Base-by-base conservation (phyloP, 371 early-diverging fungal species). In the Zychaea mexicana region DNA sequence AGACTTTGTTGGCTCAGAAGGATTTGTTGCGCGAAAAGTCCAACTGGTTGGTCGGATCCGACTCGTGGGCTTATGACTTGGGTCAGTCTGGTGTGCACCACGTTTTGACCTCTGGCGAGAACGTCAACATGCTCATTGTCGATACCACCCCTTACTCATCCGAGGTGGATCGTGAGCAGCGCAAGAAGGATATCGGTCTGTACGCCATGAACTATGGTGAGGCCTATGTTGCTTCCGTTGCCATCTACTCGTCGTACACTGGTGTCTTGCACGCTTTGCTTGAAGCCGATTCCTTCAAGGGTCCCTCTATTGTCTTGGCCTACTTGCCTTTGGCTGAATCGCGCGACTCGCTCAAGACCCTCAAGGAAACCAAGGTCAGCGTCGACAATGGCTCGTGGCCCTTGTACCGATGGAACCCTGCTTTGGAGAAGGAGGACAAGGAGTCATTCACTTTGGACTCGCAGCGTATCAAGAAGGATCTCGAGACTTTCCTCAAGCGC, bases 301-400 rank as follows among this genome's bases (percentile, higher is more conserved):
- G 97, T 15, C 95, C 97, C 10, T 87, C 94, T 2, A 87, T 96
- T 58, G 91, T 97, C 3, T 76, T 97, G 28, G 95, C 93, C 9
- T 94, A 94, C 74, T 80, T 93, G 58, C 84, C 85, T 33, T 71
- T 71, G 57, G 67, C 69, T 39, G 64, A 71, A 28, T 52, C 66
- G n/a, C 72, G 74, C 49, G 81, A 74, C 33, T 79, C 88, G 30
- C 86, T 95, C 52, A 90, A 81, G 7, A 84, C 87, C 21, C 77
- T 97, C 72, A 90, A 93, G 82, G 91, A 94, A 77, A 90, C 93
- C 61, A 96, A 97, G 86, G 71, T 88, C 46, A 92, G 92, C 13
- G 91, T 97, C 57, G 96, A 97, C 67, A 85, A 85, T 58, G 96
- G 96, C 21, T 83, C 91, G 58, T 96, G 96, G 95, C 94, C 97